A percentile compares a stretch with the other conserved stretches of the same genome.
These are phyloP conservation scores for Pyrus communis DNA, from an alignment of 306 rosid species.

Conservation along the genomic window DNA sequence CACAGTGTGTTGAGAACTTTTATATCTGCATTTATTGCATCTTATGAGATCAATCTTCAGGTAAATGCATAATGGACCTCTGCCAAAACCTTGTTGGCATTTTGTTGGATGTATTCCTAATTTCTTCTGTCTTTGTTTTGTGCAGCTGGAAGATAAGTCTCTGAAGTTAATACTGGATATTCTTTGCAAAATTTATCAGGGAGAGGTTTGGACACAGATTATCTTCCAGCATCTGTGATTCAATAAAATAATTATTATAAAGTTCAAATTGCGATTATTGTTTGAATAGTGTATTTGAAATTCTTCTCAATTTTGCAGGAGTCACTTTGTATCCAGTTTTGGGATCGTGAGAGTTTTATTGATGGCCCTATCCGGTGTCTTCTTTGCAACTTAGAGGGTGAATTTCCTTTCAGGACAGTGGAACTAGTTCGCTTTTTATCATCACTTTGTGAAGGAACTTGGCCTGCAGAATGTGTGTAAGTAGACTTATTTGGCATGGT, in stretches of 20 bases:
- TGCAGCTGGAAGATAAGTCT: slow-evolving; percentile 67
- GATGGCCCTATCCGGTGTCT: slow-evolving; percentile 85
- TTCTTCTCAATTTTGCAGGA: slow-evolving; percentile 52
- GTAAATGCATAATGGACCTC: slow-evolving; percentile 32
- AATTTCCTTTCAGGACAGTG: slow-evolving; percentile 67
- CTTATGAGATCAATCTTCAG: slow-evolving; percentile 84
- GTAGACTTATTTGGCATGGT: slow-evolving; percentile 25
- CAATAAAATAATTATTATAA: background rate
- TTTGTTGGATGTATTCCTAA: slow-evolving; percentile 20
- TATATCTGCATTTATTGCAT: slow-evolving; percentile 83
- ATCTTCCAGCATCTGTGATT: slow-evolving; percentile 16
- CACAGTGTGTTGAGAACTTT: slow-evolving; percentile 84
- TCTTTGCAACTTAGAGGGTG: slow-evolving; percentile 75
- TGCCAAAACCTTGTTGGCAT: slow-evolving; percentile 12
- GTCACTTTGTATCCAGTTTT: slow-evolving; percentile 86
- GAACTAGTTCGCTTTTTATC: slow-evolving; percentile 72
- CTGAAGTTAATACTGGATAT: slow-evolving; percentile 62
- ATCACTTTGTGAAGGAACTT: slow-evolving; percentile 86
- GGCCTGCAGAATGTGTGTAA: slow-evolving; percentile 97
- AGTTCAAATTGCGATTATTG: background rate
- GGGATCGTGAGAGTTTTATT: slow-evolving; percentile 86
- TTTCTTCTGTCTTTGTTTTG: slow-evolving; percentile 22
- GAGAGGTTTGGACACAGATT: slow-evolving; percentile 78
- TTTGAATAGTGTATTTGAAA: background rate
- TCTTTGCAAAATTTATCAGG: slow-evolving; percentile 78